A percentile compares a stretch with the other conserved stretches of the same genome.
Conservation (phyloP, 768 basidiomycete species). For the Atractiella rhizophila region DNA sequence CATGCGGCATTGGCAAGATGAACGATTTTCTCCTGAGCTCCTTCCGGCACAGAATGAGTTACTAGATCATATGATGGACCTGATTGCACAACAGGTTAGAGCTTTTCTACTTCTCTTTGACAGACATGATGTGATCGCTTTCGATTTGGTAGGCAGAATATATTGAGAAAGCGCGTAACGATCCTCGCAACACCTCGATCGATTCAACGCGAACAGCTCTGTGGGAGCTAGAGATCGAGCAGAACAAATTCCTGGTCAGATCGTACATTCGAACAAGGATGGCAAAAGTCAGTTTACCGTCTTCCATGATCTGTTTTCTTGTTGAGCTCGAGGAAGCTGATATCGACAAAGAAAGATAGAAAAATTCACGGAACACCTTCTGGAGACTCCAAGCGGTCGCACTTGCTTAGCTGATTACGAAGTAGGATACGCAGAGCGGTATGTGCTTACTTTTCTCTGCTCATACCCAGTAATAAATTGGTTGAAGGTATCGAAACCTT, state of each 20-base stretch:
- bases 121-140: not conserved
- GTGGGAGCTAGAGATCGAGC: slow-evolving; percentile 4
- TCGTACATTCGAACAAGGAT: slow-evolving; percentile 4
- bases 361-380: slow-evolving; percentile 2
- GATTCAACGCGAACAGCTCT: slow-evolving; percentile 1
- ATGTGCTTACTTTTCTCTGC: not conserved
- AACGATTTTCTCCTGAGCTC: slow-evolving; percentile 13
- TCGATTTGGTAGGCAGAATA: not conserved
- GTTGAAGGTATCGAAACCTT: too few relatives aligned
- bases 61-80: slow-evolving; percentile 7
- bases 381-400: not conserved
- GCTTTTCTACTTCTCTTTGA: slow-evolving; percentile 2
- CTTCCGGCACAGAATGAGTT: slow-evolving; percentile 6
- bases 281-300: not conserved
- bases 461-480: too few relatives aligned
- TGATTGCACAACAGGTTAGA: slow-evolving; percentile 9
- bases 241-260: slow-evolving; percentile 2
- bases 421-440: slow-evolving; percentile 2
- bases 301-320: not conserved
- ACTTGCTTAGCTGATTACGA: slow-evolving; percentile 1
- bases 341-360: not conserved
- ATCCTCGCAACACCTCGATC: not conserved
- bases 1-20: slow-evolving; percentile 12
- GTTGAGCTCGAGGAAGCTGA: not conserved
- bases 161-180: not conserved